Evolutionary conservation across 2,329 filamentous ascomycete genomes (phyloP), one percentile per base, ranked within the genome.

Genomic region (Graphilbum fragrans): DNA sequence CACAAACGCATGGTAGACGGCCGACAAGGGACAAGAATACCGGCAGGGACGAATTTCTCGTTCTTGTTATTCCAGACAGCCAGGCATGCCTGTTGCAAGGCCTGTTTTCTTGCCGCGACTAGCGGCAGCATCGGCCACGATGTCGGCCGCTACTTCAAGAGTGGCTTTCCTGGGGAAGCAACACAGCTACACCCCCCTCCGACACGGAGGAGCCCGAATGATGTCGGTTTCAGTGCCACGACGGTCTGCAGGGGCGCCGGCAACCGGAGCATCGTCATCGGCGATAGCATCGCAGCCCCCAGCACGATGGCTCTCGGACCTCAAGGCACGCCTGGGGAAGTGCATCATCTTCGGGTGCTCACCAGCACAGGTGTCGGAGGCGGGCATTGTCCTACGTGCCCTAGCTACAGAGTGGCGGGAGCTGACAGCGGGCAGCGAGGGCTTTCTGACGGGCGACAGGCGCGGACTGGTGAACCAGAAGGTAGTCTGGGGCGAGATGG

Each of bases 401-500:
- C 56, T 88, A 19, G 69, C 74, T 2, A 58, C 55, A 9, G 76
- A 86, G 48, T 92, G 86, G 86, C 66, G 82, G 35, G 73, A 76
- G 49, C 61, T 92, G 43, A 61, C 83, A 23, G 82, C 80, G 0
- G 84, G 83, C 1, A 77, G 77, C 43, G 82, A 90, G 53, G 85
- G 86, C 0, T 93, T 78, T 56, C 58, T 92, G 47, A 83, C 79
- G 0, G 71, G 67, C 11, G 65, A 69, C 45, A 69, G 72, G 49
- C 67, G 76, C 39, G 74, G 83, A 0, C 55, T 90, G 27, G 74
- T 76, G 47, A 65, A 70, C 41, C 78, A 85, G 45, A 67, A 70
- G 48, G 80, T 93, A 20, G 77, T 76, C 0, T 93, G 85, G 86
- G 87, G 86, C 23, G 86, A 94, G 58, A 86, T 87, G 82, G 84